phyloP scores from a whole-genome alignment of 2,329 filamentous ascomycete species.

The Neopestalotiopsis clavispora region DNA sequence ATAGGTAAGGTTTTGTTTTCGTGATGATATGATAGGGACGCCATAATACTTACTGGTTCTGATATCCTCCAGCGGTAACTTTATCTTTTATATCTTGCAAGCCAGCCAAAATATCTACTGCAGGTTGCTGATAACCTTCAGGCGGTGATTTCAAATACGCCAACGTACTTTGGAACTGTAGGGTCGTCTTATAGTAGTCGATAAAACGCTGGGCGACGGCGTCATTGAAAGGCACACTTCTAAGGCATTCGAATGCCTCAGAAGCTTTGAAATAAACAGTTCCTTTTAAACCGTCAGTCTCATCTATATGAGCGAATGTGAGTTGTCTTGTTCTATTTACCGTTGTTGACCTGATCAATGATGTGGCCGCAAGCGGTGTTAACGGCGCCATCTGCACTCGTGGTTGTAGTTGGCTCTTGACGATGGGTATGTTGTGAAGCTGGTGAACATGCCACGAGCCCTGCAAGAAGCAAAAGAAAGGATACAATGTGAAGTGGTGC shows the following conservation, averaged over 20 bases:
- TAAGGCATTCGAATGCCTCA: conserved; percentile 46
- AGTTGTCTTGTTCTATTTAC: neutral
- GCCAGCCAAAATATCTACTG: conserved; percentile 37
- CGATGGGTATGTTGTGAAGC: too few relatives aligned
- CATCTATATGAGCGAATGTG: neutral
- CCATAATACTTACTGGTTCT: conserved; percentile 36
- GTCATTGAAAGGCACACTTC: conserved; percentile 48
- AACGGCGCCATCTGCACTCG: too few relatives aligned
- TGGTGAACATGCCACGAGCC: too few relatives aligned
- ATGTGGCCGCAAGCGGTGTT: neutral
- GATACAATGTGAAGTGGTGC: too few relatives aligned
- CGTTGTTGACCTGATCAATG: neutral
- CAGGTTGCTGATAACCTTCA: conserved; percentile 43
- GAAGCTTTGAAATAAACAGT: conserved; percentile 22
- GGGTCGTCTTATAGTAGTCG: conserved; percentile 47
- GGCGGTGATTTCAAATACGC: conserved; percentile 45
- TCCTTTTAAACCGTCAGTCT: neutral
- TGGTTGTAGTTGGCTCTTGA: too few relatives aligned
- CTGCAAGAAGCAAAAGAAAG: too few relatives aligned
- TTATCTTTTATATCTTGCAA: conserved; percentile 37
- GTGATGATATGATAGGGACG: too few relatives aligned
- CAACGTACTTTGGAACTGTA: conserved; percentile 49
- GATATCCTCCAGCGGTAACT: conserved; percentile 35
- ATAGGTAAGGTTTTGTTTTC: too few relatives aligned
- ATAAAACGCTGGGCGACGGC: conserved; percentile 48